phyloP scores from a whole-genome alignment of 129 eudicot genomes.

The Gnaphalium uliginosum region DNA sequence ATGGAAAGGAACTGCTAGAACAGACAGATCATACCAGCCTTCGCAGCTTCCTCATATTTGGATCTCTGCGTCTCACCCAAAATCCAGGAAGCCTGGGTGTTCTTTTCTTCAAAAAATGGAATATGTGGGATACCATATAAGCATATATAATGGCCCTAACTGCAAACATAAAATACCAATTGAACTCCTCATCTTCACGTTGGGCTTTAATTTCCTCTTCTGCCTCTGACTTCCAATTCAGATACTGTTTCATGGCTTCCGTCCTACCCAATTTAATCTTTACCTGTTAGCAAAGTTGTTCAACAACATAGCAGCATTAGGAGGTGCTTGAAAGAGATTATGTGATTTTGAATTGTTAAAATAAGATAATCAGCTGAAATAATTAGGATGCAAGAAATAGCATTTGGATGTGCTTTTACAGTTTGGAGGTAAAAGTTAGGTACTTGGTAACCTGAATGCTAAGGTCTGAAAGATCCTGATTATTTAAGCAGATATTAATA shows the following conservation, averaged over 20 bases:
- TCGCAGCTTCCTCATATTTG: constrained; percentile 53
- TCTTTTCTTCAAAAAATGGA: constrained; percentile 55
- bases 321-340: neutral
- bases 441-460: too few species aligned
- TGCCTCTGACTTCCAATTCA: constrained; percentile 57
- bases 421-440: neutral
- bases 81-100: constrained; percentile 52
- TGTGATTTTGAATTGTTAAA: neutral
- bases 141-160: constrained; percentile 52
- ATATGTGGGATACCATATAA: constrained; percentile 46
- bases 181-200: constrained; percentile 31
- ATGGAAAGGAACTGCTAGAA: constrained; percentile 20
- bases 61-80: constrained; percentile 53
- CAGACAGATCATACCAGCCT: constrained; percentile 60
- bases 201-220: constrained; percentile 43
- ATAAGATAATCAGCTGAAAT: neutral
- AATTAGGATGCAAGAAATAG: neutral
- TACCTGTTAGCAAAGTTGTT: constrained; percentile 38
- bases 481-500: neutral
- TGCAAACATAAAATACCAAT: constrained; percentile 57
- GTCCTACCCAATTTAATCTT: constrained; percentile 49
- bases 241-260: constrained; percentile 42
- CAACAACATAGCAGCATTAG: constrained; percentile 17
- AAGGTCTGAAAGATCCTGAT: too few species aligned
- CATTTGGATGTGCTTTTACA: constrained; percentile 21